Conservation (phyloP, 2,329 filamentous ascomycete species). For the Verticillium klebahnii region DNA sequence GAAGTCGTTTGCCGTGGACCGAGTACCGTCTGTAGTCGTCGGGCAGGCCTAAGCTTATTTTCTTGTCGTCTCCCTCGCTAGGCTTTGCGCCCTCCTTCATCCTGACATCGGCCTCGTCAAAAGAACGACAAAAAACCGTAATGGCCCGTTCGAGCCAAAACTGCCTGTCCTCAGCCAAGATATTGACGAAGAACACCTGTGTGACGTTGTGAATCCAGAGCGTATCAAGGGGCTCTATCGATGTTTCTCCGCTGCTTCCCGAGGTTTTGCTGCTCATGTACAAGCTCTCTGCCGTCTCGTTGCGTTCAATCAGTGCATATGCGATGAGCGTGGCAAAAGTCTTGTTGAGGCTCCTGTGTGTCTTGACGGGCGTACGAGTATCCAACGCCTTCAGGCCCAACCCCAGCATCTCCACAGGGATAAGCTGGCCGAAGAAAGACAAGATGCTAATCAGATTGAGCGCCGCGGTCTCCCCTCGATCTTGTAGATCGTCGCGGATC, state of each 20-base stretch:
- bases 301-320: constrained; percentile 47
- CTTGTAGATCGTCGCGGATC: constrained; percentile 44
- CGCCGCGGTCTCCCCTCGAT: constrained; percentile 44
- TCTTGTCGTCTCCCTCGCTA: constrained; percentile 24
- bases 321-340: constrained; percentile 45
- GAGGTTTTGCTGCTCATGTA: constrained; percentile 28
- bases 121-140: constrained; percentile 43
- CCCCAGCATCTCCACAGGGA: constrained; percentile 61
- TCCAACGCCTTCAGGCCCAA: constrained; percentile 48
- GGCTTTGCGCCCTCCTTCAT: background rate
- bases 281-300: constrained; percentile 37
- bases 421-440: constrained; percentile 59
- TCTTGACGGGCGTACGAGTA: constrained; percentile 38
- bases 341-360: constrained; percentile 35
- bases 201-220: constrained; percentile 47
- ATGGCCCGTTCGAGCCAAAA: constrained; percentile 46
- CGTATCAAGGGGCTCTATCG: constrained; percentile 42
- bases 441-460: constrained; percentile 61
- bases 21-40: constrained; percentile 49
- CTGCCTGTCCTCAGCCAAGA: constrained; percentile 34
- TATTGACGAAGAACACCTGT: constrained; percentile 47
- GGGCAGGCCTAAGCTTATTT: constrained; percentile 33
- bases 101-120: constrained; percentile 34
- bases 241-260: constrained; percentile 23
- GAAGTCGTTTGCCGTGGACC: constrained; percentile 44